Evolutionary conservation across 352 stramenopile genomes (phyloP), one percentile per base, ranked within the genome.

Genomic region (Pythium guiyangense): DNA sequence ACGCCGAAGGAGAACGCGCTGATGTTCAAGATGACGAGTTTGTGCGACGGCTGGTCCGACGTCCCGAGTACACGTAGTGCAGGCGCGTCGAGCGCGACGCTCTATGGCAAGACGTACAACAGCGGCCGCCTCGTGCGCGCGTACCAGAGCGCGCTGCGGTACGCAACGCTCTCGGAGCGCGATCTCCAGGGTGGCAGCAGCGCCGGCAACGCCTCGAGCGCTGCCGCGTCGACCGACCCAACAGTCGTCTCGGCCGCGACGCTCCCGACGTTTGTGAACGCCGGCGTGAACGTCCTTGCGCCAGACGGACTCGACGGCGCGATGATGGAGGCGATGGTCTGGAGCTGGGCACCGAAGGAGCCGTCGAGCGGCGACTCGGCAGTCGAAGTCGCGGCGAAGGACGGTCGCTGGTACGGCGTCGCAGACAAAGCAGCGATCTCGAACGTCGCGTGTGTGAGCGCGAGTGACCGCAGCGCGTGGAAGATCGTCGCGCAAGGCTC

Each of bases 331-430:
- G 74, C 77, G 0, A 70, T 86, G 70, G 60, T 90, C 15, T 90
- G 80, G 80, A 75, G 63, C 2, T 90, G 78, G 74, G 79, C 79
- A 2, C 45, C 67, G 35, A 73, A 76, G 29, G 78, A 88, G 44
- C 78, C 78, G 26, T 62, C 62, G 18, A 62, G 64, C 9, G 70
- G 67, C 2, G 73, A 74, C 4, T 66, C 63, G 0, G 67, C 62
- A 10, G 77, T 73, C 22, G 62, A 79, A 60, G 57, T 88, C 44
- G 83, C 73, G 6, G 69, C 69, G 17, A 62, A 60, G 2, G 73
- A 88, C 54, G 77, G 77, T 14, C 66, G 73, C 15, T 88, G 77
- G 77, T 83, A 80, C 54, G 74, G 77, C 45, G 69, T 79, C 5
- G 39, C 49, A 0, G 67, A 75, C 49, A 61, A 67, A 43, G 67